phyloP scores from a whole-genome alignment of 179 eudicot species.

The Gypsophila paniculata region DNA sequence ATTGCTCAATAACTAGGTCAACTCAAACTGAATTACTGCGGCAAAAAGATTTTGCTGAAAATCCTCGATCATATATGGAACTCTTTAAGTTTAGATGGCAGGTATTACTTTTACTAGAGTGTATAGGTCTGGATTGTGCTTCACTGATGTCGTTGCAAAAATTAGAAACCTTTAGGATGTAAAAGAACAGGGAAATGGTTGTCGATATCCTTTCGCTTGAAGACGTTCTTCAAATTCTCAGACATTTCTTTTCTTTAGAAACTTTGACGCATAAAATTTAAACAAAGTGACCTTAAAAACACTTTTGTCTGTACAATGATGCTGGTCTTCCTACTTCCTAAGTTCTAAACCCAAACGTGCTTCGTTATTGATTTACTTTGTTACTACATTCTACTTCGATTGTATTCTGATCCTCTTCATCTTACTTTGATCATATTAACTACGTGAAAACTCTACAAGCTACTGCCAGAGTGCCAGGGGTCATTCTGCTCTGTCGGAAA shows the following conservation, averaged over 20 bases:
- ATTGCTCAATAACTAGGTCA: no score
- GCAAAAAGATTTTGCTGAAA: no score
- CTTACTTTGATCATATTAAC: not conserved
- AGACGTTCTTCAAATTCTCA: not conserved
- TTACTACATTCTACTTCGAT: not conserved
- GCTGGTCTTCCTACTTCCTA: not conserved
- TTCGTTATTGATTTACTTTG: not conserved
- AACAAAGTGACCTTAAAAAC: no score
- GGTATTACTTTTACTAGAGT: no score
- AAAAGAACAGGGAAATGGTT: not conserved
- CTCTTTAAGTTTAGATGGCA: no score
- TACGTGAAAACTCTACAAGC: not conserved
- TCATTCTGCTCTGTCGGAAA: not conserved
- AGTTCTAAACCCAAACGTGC: not conserved
- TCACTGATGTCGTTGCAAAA: no score
- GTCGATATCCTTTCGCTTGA: not conserved
- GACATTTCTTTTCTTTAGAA: not conserved
- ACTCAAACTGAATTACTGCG: no score
- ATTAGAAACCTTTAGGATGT: not conserved
- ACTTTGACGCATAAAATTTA: not conserved
- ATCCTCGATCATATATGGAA: no score
- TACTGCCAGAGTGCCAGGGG: not conserved
- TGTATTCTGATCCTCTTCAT: not conserved
- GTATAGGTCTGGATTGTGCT: no score
- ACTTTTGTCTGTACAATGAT: not conserved